Base-by-base conservation (phyloP, 768 basidiomycete genomes). In the Albatrellus ellisii region DNA sequence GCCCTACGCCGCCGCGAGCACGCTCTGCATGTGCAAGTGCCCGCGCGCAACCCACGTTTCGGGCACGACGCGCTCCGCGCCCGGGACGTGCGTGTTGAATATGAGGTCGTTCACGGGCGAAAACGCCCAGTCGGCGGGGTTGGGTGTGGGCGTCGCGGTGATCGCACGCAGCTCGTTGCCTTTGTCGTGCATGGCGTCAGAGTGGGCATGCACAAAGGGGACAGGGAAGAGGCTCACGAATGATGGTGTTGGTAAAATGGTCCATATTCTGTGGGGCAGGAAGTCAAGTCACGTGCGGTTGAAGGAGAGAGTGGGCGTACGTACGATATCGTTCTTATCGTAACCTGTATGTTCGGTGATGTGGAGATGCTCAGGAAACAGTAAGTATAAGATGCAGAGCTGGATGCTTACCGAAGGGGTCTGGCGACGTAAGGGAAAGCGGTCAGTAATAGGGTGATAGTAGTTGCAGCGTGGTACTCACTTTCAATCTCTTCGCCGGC, bases 401-500 rank as follows among this genome's bases (percentile, higher is more conserved):
- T 35, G 29, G 21, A 26, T 17, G 43, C 60, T 53, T 49, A 56
- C 63, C 70, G 51, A 69, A 70, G n/a, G 68, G 68, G 57, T 70
- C 66, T 70, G 45, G 27, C 26, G 39, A 43, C 11, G 33, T n/a
- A 42, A 26, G 36, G 29, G 27, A 25, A 34, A 42, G 39, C 40
- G 41, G 48, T 31, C 31, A 41, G 14, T 39, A 35, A 36, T 27
- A 46, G 24, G 34, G 32, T 18, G 39, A 37, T 39, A 28, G 40
- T 20, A 28, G 39, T 17, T 39, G 27, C 36, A 26, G 18, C n/a
- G n/a, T n/a, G n/a, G 31, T 20, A 62, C 75, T 51, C 46, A 79
- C 78, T 79, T 58, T 81, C 78, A 43, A 82, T 81, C 58, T 81
- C 79, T 57, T 81, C 78, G 33, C 79, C 79, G 22, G 78, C 77